Percentiles rank a stretch among this genome's conserved stretches.
Conservation (phyloP, 345 rosid species). For the Syzygium jambos region DNA sequence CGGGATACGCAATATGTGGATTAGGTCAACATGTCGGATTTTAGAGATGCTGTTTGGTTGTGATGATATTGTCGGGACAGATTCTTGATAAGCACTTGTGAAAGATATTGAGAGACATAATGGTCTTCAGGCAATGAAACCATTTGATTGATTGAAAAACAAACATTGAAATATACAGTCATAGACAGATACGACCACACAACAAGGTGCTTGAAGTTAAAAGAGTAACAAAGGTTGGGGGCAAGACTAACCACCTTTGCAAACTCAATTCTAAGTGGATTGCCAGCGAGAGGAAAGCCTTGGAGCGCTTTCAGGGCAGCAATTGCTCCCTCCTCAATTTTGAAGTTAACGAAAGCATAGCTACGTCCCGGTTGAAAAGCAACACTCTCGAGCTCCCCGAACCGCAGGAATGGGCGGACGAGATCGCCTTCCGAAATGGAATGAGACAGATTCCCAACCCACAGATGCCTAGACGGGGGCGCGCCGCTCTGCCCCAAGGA, state of each 20-base stretch:
- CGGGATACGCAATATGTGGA: not conserved
- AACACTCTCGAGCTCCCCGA: constrained; percentile 71
- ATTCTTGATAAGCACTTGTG: not conserved
- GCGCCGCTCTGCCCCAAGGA: constrained; percentile 16
- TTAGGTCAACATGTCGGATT: not conserved
- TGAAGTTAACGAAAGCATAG: constrained; percentile 71
- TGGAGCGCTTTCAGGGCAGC: constrained; percentile 65
- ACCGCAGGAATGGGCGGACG: constrained; percentile 36
- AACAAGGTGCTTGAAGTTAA: not conserved
- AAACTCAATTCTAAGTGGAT: constrained; percentile 87
- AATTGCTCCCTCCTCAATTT: constrained; percentile 59
- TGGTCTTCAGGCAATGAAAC: not conserved
- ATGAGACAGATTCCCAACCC: constrained; percentile 89
- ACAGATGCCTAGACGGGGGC: constrained; percentile 78
- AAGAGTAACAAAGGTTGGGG: constrained; percentile 8
- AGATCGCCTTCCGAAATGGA: constrained; percentile 45
- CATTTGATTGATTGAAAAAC: not conserved
- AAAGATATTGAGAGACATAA: not conserved
- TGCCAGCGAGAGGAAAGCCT: constrained; percentile 68
- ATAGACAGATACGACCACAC: not conserved
- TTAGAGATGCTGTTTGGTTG: not conserved
- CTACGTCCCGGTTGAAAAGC: constrained; percentile 83
- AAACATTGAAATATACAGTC: not conserved
- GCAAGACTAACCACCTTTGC: constrained; percentile 96
- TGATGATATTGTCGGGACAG: not conserved